A percentile compares a stretch with the other conserved stretches of the same genome.
Evolutionary conservation across 805 yeast species (phyloP).

Genomic region (Alloascoidea africana): DNA sequence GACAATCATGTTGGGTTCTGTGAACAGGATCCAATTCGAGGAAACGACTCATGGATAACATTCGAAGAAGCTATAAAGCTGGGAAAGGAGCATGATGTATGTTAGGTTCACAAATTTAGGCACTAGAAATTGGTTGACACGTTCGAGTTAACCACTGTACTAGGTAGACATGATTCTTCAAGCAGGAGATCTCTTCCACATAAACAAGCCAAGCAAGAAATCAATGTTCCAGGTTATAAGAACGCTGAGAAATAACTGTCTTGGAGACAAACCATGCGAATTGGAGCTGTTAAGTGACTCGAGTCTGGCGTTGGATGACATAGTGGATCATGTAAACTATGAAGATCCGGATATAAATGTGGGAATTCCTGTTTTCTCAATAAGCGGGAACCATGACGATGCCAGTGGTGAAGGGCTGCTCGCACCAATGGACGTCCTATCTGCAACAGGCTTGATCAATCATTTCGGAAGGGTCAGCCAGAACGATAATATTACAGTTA

Average conservation of each 20-base stretch:
- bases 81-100: constrained; percentile 50
- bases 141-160: too few species aligned
- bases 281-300: constrained; percentile 76
- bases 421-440: constrained; percentile 74
- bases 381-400: constrained; percentile 94
- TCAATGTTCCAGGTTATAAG: constrained; percentile 73
- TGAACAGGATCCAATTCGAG: constrained; percentile 80
- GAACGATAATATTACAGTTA: constrained; percentile 55
- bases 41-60: constrained; percentile 79
- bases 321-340: constrained; percentile 62
- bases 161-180: constrained; percentile 72
- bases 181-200: constrained; percentile 87
- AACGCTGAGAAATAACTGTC: constrained; percentile 51
- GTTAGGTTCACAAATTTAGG: too few species aligned
- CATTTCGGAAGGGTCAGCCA: constrained; percentile 78
- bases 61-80: constrained; percentile 70
- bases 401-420: constrained; percentile 70
- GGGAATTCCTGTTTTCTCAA: constrained; percentile 81
- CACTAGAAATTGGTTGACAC: too few species aligned
- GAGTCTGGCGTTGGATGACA: constrained; percentile 40
- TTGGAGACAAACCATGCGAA: constrained; percentile 82
- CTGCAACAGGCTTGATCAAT: constrained; percentile 71
- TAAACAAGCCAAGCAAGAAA: constrained; percentile 78
- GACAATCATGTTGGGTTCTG: constrained; percentile 94
- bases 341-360: constrained; percentile 86